phyloP scores from a whole-genome alignment of 225 moss, liverwort and hornwort species.

The Anthoceros angustus region DNA sequence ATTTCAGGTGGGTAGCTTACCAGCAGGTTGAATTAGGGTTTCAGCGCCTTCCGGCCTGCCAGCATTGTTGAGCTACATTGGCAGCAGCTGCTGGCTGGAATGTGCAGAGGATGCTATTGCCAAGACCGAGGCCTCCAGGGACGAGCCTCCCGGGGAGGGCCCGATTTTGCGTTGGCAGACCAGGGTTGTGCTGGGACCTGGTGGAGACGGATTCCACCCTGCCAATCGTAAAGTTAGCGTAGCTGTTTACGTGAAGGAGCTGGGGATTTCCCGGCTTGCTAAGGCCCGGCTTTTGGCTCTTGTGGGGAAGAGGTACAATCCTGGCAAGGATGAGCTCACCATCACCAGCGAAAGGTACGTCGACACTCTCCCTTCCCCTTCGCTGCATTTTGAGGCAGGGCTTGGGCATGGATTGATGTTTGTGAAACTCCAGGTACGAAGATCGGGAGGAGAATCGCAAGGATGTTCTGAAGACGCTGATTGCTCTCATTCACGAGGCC shows the following conservation, averaged over 20 bases:
- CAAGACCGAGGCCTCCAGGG: slow-evolving; percentile 40
- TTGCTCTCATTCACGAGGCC: slow-evolving; percentile 54
- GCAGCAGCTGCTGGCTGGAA: background rate
- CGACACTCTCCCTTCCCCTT: background rate
- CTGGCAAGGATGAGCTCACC: slow-evolving; percentile 57
- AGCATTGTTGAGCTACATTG: background rate
- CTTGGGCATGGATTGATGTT: background rate
- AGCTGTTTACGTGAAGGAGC: slow-evolving; percentile 60
- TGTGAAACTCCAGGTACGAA: slow-evolving; percentile 28
- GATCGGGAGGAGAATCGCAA: slow-evolving; percentile 81
- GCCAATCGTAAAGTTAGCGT: slow-evolving; percentile 78
- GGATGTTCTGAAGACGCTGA: slow-evolving; percentile 52
- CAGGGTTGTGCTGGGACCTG: slow-evolving; percentile 62
- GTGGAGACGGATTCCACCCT: slow-evolving; percentile 67
- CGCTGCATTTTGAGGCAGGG: background rate
- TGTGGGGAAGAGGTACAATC: slow-evolving; percentile 66
- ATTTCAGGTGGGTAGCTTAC: slow-evolving; percentile 42
- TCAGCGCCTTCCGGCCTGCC: background rate
- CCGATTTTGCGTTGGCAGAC: slow-evolving; percentile 75
- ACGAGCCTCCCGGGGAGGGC: slow-evolving; percentile 68
- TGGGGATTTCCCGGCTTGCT: slow-evolving; percentile 36
- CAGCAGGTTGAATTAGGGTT: background rate
- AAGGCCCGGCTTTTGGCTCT: slow-evolving; percentile 48
- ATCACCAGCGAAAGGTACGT: slow-evolving; percentile 70
- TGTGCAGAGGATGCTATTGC: slow-evolving; percentile 58